Conservation (phyloP, 1,284 basidiomycete genomes). For the Meira nashicola region DNA sequence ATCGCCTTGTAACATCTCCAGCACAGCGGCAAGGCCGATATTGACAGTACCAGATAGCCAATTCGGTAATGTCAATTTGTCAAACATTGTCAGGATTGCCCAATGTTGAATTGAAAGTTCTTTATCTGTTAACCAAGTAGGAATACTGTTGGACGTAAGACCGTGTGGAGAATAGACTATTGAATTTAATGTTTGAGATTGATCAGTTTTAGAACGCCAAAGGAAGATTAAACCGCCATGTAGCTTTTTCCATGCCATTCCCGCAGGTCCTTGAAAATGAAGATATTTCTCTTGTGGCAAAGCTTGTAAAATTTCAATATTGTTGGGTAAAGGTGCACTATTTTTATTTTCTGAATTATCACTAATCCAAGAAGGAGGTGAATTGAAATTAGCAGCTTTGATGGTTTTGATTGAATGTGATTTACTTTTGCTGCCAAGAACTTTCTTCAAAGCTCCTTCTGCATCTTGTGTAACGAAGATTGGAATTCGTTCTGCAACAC, state of each 20-base stretch:
- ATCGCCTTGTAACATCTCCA: conserved; percentile 3
- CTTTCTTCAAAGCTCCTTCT: not conserved
- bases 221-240: conserved; percentile 16
- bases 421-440: conserved; percentile 2
- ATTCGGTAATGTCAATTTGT: conserved; percentile 10
- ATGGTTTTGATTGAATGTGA: not conserved
- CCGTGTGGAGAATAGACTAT: conserved; percentile 18
- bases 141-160: conserved; percentile 3
- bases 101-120: not conserved
- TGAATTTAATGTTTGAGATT: not conserved
- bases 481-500: not conserved
- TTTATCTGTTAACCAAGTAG: conserved; percentile 1
- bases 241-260: conserved; percentile 14
- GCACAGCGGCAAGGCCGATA: conserved; percentile 8
- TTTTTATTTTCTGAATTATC: not conserved
- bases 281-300: not conserved
- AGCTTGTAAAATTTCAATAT: conserved; percentile 4
- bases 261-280: not conserved
- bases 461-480: conserved; percentile 1
- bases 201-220: not conserved
- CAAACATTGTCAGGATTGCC: conserved; percentile 11
- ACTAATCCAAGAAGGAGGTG: too few species aligned
- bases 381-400: too few species aligned
- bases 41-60: conserved; percentile 15
- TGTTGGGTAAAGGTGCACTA: not conserved